Percentiles rank a stretch among this genome's conserved stretches.
These are phyloP conservation scores for Oryza longistaminata DNA, from an alignment of 176 grass and related monocot species.

Conservation along the genomic window DNA sequence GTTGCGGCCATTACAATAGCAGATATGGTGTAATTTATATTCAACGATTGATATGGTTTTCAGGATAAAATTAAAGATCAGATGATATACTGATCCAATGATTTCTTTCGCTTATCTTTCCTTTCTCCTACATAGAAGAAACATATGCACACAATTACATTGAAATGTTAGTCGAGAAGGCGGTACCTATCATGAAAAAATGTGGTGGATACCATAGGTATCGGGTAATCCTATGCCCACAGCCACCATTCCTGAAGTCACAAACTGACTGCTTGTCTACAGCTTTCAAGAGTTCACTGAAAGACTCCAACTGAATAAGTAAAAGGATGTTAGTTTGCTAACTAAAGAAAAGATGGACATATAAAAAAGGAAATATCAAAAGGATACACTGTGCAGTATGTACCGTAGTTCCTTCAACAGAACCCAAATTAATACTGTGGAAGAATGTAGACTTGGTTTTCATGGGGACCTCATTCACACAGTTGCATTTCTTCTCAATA, in stretches of 20 bases:
- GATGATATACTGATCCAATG: background rate
- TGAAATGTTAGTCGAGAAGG: background rate
- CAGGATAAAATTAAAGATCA: background rate
- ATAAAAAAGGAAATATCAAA: background rate
- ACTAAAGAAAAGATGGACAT: background rate
- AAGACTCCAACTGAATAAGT: background rate
- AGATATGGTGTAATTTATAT: background rate
- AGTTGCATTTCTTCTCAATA: too few species aligned
- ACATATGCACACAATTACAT: background rate
- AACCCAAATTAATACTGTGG: background rate
- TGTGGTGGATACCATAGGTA: background rate
- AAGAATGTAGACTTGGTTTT: background rate
- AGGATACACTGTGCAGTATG: background rate
- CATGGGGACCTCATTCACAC: too few species aligned
- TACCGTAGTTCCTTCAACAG: background rate
- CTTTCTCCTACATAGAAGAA: background rate
- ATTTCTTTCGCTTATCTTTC: background rate
- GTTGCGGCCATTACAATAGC: background rate
- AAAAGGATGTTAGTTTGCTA: background rate
- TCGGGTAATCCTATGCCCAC: background rate
- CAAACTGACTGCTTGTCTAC: too few species aligned
- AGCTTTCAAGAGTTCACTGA: background rate
- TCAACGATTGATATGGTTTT: background rate
- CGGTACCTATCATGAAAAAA: background rate
- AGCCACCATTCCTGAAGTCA: background rate